phyloP scores from a whole-genome alignment of 768 basidiomycete species.

The Melanogaster broomeanus region DNA sequence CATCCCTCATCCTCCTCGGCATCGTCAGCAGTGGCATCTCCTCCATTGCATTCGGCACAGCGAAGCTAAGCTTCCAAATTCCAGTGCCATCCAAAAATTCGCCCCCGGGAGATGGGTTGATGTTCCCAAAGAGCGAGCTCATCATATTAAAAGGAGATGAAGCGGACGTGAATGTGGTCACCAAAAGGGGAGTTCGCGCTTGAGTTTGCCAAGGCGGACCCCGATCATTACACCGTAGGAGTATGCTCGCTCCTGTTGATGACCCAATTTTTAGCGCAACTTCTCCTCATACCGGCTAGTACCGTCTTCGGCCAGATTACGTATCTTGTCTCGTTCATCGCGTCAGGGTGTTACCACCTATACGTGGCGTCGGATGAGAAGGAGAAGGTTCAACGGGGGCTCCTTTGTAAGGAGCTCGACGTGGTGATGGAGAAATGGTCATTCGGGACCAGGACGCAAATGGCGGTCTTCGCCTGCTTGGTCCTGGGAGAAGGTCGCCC shows the following conservation, averaged over 20 bases:
- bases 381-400: constrained; percentile 14
- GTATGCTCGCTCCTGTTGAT: constrained; percentile 26
- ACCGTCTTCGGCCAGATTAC: constrained; percentile 35
- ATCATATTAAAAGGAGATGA: constrained; percentile 32
- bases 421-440: constrained; percentile 10
- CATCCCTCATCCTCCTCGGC: constrained; percentile 33
- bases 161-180: constrained; percentile 28
- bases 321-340: constrained; percentile 27
- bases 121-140: constrained; percentile 16
- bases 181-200: constrained; percentile 35
- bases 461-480: constrained; percentile 29
- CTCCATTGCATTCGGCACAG: constrained; percentile 28
- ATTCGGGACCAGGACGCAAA: constrained; percentile 27
- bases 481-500: constrained; percentile 10
- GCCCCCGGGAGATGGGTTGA: constrained; percentile 33
- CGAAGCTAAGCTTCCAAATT: constrained; percentile 21
- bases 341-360: constrained; percentile 35
- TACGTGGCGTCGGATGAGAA: constrained; percentile 34
- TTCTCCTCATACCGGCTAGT: constrained; percentile 31
- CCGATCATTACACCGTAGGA: constrained; percentile 16
- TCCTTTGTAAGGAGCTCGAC: constrained; percentile 16
- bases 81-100: constrained; percentile 23
- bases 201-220: constrained; percentile 13
- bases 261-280: constrained; percentile 30
- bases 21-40: constrained; percentile 33